Base-by-base conservation (phyloP, 768 basidiomycete species). In the Hemileccinum impolitum region DNA sequence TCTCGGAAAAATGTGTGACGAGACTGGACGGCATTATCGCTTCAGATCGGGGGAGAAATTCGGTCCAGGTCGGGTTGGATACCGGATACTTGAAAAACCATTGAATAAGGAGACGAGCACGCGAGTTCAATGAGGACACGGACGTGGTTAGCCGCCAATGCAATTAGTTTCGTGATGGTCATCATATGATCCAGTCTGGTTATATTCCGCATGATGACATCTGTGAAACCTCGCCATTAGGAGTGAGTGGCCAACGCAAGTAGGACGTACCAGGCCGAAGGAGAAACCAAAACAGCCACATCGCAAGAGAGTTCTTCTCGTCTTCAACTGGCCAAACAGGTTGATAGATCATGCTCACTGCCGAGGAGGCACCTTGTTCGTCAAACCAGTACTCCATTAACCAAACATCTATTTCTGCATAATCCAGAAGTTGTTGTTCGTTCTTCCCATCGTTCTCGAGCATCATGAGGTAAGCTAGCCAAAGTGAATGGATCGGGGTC, bases 271-370 rank as follows among this genome's bases (percentile, higher is more conserved):
- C 78, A 50, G 79, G 77, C 19, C 71, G 72, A 14, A 89, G 62
- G 32, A 90, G 66, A 55, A 87, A 80, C 87, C 87, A 91, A 57
- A 87, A 79, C 15, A 90, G 60, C 88, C 87, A 91, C 79, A 89
- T 84, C 3, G 81, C 85, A 39, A 89, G 62, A 3, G 82, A 72
- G 39, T 75, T 78, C 17, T 72, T 69, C 52, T 72, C 72, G 47
- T 76, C 71, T 42, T 80, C 76, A 32, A 68, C 60, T 0, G 82
- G 84, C 87, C 88, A 90, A 4, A 60, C 52, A 18, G 77, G 76
- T 9, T 55, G 63, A n/a, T 58, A 61, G 19, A 83, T 70, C 35
- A 62, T 63, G 32, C 64, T 58, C 19, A 67, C 67, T 1, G 80
- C 78, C 32, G 65, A 64, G 21, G 85, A 86, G 23, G 81, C 75